phyloP scores from a whole-genome alignment of 768 basidiomycete genomes.

The Phanerochaete sordida region DNA sequence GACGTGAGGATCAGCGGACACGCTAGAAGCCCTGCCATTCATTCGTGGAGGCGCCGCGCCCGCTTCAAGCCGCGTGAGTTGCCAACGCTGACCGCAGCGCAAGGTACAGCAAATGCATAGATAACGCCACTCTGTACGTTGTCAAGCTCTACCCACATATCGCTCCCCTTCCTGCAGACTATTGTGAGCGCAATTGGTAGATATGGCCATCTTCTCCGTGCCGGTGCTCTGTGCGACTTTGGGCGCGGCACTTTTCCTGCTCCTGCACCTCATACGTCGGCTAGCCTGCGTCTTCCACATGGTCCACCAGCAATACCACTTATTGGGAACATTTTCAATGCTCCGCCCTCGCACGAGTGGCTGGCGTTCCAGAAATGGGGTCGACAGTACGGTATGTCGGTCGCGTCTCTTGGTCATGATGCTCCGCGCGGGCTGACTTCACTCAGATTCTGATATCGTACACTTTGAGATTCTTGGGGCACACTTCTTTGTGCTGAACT shows the following conservation, averaged over 20 bases:
- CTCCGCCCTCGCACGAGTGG: neutral
- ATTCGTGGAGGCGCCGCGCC: too few species aligned
- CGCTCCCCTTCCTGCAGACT: too few species aligned
- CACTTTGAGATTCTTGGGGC: constrained; percentile 12
- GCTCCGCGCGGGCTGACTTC: neutral
- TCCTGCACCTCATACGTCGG: neutral
- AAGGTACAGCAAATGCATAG: too few species aligned
- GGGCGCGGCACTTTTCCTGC: too few species aligned
- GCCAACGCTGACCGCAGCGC: too few species aligned
- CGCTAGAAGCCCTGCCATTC: too few species aligned
- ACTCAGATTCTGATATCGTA: constrained; percentile 15
- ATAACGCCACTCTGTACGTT: too few species aligned
- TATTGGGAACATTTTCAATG: neutral
- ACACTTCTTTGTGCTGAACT: constrained; percentile 11
- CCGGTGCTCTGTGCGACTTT: neutral
- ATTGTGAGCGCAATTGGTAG: too few species aligned
- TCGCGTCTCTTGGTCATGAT: too few species aligned
- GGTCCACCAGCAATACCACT: neutral
- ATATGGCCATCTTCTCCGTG: neutral
- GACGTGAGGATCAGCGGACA: too few species aligned
- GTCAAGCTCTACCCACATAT: too few species aligned
- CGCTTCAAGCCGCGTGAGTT: too few species aligned
- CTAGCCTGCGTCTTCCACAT: neutral
- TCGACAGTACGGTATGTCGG: neutral
- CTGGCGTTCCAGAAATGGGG: neutral